Base-by-base conservation (phyloP, 2,329 filamentous ascomycete genomes). In the Sporothrix curviconia region DNA sequence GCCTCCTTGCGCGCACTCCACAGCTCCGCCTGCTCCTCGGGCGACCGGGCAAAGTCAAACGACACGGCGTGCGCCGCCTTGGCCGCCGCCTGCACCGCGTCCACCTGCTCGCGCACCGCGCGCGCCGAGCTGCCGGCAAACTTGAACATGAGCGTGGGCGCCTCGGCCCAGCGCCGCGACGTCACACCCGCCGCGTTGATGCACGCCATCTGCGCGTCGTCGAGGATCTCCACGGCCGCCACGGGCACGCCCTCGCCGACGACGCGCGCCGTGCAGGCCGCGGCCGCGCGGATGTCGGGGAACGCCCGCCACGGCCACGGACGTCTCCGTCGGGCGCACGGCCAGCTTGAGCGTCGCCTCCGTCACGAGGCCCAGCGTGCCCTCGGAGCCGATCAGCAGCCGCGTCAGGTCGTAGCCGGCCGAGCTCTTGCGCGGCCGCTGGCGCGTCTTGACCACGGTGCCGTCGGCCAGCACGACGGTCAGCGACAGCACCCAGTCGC, bases 381-480 rank as follows among this genome's bases (percentile, higher is more conserved):
- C 92, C 75, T 96, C 92, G 64, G 87, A 91, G 46, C 92, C 92
- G 70, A 96, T 87, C 71, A 96, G 94, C 59, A 95, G 81, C 66
- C 87, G 86, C 2, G 90, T 96, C 53, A 96, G 80, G 70, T 96
- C 91, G 72, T 96, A 96, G 25, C 92, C 92, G 32, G 92, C 92
- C 56, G 87, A 91, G 66, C 87, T 92, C 77, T 96, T 96, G 64
- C 91, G 82, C 11, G 91, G 90, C 50, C 91, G 82, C 71, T 95
- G 90, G 61, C 89, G 81, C 11, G 92, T 96, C 77, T 92, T 92
- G 73, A 96, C 86, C 53, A 96, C 73, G 1, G 91, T 95, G 51
- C 91, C 91, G 70, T 96, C 92, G 17, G 91, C 91, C 65, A 96
- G 79, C 11, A 96, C 91, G 4, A 95, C 89, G 0, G 91, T 96